Conservation (phyloP, 1,139 yeast genomes). For the Candida sp. region DNA sequence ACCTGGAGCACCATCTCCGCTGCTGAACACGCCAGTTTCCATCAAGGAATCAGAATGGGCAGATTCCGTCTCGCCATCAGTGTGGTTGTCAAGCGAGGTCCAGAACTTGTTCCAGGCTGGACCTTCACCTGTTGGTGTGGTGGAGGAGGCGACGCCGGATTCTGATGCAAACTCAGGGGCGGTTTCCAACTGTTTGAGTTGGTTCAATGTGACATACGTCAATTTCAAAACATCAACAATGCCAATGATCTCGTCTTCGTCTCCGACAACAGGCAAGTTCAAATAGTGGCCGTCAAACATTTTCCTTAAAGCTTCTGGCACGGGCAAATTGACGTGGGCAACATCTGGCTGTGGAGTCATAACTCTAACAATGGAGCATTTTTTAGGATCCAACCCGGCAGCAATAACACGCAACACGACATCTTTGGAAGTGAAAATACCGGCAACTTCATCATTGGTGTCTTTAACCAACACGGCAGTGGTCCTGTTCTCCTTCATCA, state of each 20-base stretch:
- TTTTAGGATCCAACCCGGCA: slow-evolving; percentile 82
- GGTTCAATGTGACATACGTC: slow-evolving; percentile 84
- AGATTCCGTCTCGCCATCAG: slow-evolving; percentile 57
- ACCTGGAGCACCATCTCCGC: background rate
- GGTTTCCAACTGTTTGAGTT: slow-evolving; percentile 59
- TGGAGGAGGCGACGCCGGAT: background rate
- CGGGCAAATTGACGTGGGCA: slow-evolving; percentile 63
- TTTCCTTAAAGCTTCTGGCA: slow-evolving; percentile 83
- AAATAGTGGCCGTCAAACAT: slow-evolving; percentile 92
- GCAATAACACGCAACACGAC: slow-evolving; percentile 89
- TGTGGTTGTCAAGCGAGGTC: slow-evolving; percentile 68
- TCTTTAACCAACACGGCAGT: slow-evolving; percentile 84
- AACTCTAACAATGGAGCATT: slow-evolving; percentile 81
- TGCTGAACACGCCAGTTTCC: slow-evolving; percentile 22
- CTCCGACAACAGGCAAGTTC: slow-evolving; percentile 81
- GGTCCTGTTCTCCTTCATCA: slow-evolving; percentile 80
- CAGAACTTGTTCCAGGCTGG: slow-evolving; percentile 93
- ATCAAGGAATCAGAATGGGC: slow-evolving; percentile 52
- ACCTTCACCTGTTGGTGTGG: slow-evolving; percentile 44
- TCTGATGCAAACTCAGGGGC: slow-evolving; percentile 16
- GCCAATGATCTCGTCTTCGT: slow-evolving; percentile 60
- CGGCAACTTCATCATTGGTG: slow-evolving; percentile 71
- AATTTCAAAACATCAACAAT: slow-evolving; percentile 86
- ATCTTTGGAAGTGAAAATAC: slow-evolving; percentile 90
- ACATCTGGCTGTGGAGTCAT: slow-evolving; percentile 95